Percentiles rank a stretch among this genome's conserved stretches.
These are phyloP conservation scores for Chiua virens DNA, from an alignment of 768 basidiomycete genomes.

Conservation along the genomic window DNA sequence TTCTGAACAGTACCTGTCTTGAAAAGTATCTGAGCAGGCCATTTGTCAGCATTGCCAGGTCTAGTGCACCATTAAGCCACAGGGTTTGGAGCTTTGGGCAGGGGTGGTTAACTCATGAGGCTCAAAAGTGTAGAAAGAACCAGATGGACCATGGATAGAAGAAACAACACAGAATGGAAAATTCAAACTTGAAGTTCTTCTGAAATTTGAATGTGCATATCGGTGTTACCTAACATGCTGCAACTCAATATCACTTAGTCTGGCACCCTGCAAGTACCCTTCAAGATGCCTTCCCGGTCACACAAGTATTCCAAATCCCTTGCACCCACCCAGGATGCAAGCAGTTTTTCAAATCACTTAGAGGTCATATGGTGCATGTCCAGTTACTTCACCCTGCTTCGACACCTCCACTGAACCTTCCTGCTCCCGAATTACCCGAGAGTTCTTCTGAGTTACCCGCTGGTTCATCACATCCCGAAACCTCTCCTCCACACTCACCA, in stretches of 20 bases:
- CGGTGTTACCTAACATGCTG: no score
- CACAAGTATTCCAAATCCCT: neutral
- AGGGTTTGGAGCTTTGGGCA: neutral
- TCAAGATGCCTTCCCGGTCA: neutral
- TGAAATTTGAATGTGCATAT: no score
- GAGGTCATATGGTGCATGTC: neutral
- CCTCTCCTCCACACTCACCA: no score
- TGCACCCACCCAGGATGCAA: neutral
- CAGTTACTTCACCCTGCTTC: neutral
- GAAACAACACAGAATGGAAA: no score
- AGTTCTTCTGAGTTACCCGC: no score
- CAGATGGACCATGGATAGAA: no score
- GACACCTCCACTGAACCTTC: neutral
- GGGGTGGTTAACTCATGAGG: no score
- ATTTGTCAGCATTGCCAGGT: conserved; percentile 2
- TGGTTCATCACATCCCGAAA: no score
- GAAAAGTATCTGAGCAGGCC: conserved; percentile 6
- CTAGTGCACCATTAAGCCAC: no score
- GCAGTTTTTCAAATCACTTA: neutral
- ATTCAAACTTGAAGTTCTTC: no score
- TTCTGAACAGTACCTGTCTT: neutral
- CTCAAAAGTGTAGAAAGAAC: no score
- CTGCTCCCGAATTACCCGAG: neutral
- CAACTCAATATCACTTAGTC: neutral
- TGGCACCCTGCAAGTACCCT: neutral